Base-by-base conservation (phyloP, 805 yeast genomes). In the Candida ulmi region DNA sequence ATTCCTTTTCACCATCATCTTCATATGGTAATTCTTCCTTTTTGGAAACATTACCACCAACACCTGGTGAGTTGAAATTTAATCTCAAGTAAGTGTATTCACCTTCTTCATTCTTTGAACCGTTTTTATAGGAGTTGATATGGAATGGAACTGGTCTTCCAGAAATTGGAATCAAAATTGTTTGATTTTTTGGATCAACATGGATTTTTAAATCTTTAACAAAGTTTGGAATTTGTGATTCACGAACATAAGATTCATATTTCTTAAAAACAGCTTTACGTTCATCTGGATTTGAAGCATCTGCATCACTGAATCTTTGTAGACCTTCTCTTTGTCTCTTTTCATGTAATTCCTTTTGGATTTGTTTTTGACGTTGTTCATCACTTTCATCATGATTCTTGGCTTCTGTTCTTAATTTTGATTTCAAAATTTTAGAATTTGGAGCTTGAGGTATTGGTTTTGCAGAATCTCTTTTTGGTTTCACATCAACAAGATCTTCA, bases 101-200 rank as follows among this genome's bases (percentile, higher is more conserved):
- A 38, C 97, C 98, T 68, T 93, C 98, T 56, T 93, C 99, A 47
- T 83, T 87, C 56, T 88, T 90, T 11, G 95, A 84, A 36, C 96
- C 98, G 58, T 87, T 90, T 56, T 90, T 91, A 66, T 85, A 90
- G 4, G 97, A 72, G 60, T 88, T 88, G 57, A 91, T 88, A 61
- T 91, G 99, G 71, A 93, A 91, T 18, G 99, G 99, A 38, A 93
- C 98, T 1, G 98, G 97, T 55, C 98, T 75, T 46, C 99, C 99
- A 54, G 83, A 77, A 42, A 91, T 83, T 37, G 99, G 99, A 43
- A 91, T 67, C 44, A 91, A 77, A 40, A 91, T 83, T 2, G 97
- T 85, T 63, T 90, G 96, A 42, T 84, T 76, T 55, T 85, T 87
- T 59, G 78, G 72, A 60, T 91, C 99, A 42, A 93, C 88, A 58